A percentile compares a stretch with the other conserved stretches of the same genome.
Evolutionary conservation across 768 basidiomycete genomes (phyloP).

Genomic region (Gloeostereum incarnatum): DNA sequence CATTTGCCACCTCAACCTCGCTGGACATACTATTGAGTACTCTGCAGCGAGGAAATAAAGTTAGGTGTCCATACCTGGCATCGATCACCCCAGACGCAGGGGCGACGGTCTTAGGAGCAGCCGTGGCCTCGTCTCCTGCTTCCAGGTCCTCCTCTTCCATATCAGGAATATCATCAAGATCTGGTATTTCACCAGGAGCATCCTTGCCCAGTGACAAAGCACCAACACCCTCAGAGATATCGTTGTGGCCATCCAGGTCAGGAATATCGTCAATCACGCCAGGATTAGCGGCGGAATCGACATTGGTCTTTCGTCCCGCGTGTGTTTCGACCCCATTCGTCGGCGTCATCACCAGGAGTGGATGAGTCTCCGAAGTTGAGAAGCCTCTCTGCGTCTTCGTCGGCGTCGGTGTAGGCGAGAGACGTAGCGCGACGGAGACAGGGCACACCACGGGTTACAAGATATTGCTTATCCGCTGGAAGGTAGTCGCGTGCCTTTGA

Average conservation of each 20-base stretch:
- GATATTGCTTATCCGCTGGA: constrained; percentile 94
- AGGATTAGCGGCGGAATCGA: constrained; percentile 47
- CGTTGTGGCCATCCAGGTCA: constrained; percentile 58
- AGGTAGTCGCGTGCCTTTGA: constrained; percentile 85
- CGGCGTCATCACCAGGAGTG: constrained; percentile 47
- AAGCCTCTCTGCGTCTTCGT: constrained; percentile 93
- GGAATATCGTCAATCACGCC: constrained; percentile 80
- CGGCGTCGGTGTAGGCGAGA: constrained; percentile 88
- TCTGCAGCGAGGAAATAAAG: not conserved
- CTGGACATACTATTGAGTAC: constrained; percentile 21
- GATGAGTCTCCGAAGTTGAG: constrained; percentile 71
- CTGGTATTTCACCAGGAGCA: constrained; percentile 56
- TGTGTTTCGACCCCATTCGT: constrained; percentile 99
- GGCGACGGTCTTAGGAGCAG: constrained; percentile 40
- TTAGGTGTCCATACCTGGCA: constrained; percentile 34
- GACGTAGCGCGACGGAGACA: constrained; percentile 91
- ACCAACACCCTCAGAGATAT: constrained; percentile 34
- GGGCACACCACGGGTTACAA: constrained; percentile 93
- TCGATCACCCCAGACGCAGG: constrained; percentile 28
- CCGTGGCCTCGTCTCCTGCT: constrained; percentile 81
- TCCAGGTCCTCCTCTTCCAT: constrained; percentile 96
- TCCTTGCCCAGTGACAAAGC: constrained; percentile 31
- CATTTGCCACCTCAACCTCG: constrained; percentile 56
- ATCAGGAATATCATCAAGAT: constrained; percentile 97
- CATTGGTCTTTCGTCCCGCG: constrained; percentile 55